Evolutionary conservation across 352 stramenopile species (phyloP), one percentile per base, ranked within the genome.

Genomic region (Phytopythium mirpurense): DNA sequence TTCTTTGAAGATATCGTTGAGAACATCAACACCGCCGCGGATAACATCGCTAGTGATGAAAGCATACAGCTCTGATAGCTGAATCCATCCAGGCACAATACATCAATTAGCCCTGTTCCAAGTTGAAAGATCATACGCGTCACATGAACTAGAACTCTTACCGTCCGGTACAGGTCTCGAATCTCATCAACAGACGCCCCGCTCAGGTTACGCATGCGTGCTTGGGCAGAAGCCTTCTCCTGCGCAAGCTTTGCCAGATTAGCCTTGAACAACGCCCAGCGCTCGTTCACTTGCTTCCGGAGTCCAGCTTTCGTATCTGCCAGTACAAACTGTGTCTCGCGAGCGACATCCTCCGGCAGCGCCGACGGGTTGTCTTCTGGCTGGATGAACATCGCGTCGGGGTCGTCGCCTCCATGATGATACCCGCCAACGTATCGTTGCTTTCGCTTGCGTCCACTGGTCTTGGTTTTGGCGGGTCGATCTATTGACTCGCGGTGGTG

Each of bases 311-410:
- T 74, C 24, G 68, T 64, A 16, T 58, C 63, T 2, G 59, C 64
- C 18, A 82, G 50, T 35, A 35, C 53, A 37, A 93, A 71, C 9
- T 74, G 58, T 23, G 77, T 82, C 52, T 86, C 70, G 51, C 78
- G 59, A 9, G 71, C 63, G 2, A 95, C 78, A 59, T 95, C 86
- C 0, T 93, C 71, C 0, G 86, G 86, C 38, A 95, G 66, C 16
- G 83, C 74, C 26, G 68, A 62, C 19, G 83, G 65, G 32, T 93
- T 78, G 29, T 86, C 83, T 63, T 95, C 86, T 1, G 86, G 86
- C 49, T 95, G 83, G 60, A 95, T 93, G 50, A 95, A 93, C 10
- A 27, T 68, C 5, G 72, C 70, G 46, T 94, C 84, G 9, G 52
- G 58, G 56, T 92, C 73, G 43, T 85, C 68, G 12, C 50, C 61